A percentile compares a stretch with the other conserved stretches of the same genome.
These are phyloP conservation scores for Aureobasidium sp. DNA, from an alignment of 2,329 filamentous ascomycete species.

Conservation along the genomic window DNA sequence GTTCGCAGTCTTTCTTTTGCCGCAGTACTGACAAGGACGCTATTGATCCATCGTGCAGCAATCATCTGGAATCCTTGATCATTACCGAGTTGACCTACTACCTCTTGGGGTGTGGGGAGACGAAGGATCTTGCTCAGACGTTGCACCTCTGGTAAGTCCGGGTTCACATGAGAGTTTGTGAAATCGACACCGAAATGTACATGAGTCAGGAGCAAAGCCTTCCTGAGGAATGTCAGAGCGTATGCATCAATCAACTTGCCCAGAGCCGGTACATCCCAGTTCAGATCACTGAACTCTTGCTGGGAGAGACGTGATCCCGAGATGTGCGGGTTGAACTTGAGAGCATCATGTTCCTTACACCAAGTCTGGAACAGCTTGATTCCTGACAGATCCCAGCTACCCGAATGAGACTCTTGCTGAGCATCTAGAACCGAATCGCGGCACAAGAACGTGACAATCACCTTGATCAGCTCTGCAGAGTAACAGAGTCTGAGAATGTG, in stretches of 20 bases:
- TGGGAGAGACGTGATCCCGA: neutral
- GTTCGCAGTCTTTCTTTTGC: slow-evolving; percentile 32
- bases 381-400: slow-evolving; percentile 5
- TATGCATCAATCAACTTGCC: slow-evolving; percentile 55
- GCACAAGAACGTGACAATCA: slow-evolving; percentile 46
- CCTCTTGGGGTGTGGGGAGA: slow-evolving; percentile 70
- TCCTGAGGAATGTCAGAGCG: slow-evolving; percentile 82
- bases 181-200: slow-evolving; percentile 86
- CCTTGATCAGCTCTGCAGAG: slow-evolving; percentile 82
- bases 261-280: neutral
- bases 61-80: slow-evolving; percentile 43
- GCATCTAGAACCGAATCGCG: neutral
- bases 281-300: neutral
- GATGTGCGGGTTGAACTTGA: neutral
- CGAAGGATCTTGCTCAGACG: slow-evolving; percentile 70
- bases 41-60: slow-evolving; percentile 66
- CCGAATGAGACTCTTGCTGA: neutral
- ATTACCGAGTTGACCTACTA: slow-evolving; percentile 55
- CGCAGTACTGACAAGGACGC: slow-evolving; percentile 34
- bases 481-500: slow-evolving; percentile 83
- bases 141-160: slow-evolving; percentile 56
- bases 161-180: slow-evolving; percentile 43
- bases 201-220: slow-evolving; percentile 74
- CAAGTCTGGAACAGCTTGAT: slow-evolving; percentile 6
- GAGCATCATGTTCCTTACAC: neutral